phyloP scores from a whole-genome alignment of 805 yeast species.

The Kuraishia borneana region DNA sequence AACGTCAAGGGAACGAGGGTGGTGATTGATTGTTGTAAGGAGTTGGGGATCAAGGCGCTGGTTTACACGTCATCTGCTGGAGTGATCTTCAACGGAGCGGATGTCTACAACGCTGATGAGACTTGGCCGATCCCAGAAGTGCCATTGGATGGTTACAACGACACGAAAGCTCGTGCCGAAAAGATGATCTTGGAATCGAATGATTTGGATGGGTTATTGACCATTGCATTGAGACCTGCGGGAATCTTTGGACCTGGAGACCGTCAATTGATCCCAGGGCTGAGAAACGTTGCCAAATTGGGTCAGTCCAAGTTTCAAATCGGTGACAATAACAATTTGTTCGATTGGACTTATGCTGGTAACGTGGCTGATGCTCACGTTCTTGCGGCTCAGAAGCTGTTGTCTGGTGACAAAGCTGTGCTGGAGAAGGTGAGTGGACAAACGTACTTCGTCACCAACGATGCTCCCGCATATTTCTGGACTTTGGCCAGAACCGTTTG shows the following conservation, averaged over 20 bases:
- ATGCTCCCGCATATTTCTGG: conserved; percentile 94
- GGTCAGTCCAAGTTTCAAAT: conserved; percentile 90
- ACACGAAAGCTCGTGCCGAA: conserved; percentile 90
- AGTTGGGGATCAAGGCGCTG: conserved; percentile 43
- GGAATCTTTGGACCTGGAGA: conserved; percentile 99
- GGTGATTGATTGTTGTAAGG: conserved; percentile 53
- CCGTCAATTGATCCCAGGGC: conserved; percentile 89
- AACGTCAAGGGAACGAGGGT: conserved; percentile 84
- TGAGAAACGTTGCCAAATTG: conserved; percentile 66
- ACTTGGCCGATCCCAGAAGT: conserved; percentile 83
- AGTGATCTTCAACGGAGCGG: conserved; percentile 92
- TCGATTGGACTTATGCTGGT: conserved; percentile 98
- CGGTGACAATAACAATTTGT: conserved; percentile 87
- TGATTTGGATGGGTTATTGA: conserved; percentile 45
- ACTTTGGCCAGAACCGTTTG: conserved; percentile 92
- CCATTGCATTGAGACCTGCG: conserved; percentile 90
- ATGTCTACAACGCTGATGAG: conserved; percentile 86
- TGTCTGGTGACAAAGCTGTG: conserved; percentile 25
- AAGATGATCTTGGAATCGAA: conserved; percentile 67
- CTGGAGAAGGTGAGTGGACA: conserved; percentile 62
- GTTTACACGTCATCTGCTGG: conserved; percentile 98
- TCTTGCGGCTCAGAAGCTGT: conserved; percentile 71
- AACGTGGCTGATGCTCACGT: conserved; percentile 97
- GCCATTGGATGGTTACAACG: conserved; percentile 96
- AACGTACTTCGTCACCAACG: conserved; percentile 84